These are phyloP conservation scores for Crithidia brevicula DNA, from an alignment of 208 protist species.

Conservation along the genomic window DNA sequence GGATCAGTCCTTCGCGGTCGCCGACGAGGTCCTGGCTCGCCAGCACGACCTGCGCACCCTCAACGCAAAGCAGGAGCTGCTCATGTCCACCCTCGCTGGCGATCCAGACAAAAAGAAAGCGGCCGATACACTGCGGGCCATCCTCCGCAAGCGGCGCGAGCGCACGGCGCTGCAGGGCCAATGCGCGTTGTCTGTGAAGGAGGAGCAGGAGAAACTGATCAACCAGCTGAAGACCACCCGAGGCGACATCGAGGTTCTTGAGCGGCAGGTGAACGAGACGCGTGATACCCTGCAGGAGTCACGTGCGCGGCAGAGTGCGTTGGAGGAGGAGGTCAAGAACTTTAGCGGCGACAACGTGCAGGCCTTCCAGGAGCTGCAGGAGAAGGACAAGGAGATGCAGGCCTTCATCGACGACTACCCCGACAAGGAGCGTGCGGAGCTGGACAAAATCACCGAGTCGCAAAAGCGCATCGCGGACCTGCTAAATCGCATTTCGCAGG, in stretches of 20 bases:
- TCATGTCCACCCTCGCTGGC: slow-evolving; percentile 74
- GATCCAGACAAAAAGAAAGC: slow-evolving; percentile 83
- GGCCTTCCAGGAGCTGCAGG: slow-evolving; percentile 84
- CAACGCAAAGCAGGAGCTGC: slow-evolving; percentile 81
- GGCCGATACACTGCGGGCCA: slow-evolving; percentile 66
- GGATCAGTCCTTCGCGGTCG: slow-evolving; percentile 75
- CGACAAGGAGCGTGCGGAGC: slow-evolving; percentile 71
- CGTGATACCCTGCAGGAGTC: slow-evolving; percentile 80
- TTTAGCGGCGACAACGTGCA: slow-evolving; percentile 89
- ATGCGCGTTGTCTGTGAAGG: slow-evolving; percentile 82
- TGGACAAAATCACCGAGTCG: slow-evolving; percentile 54
- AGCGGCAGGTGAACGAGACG: slow-evolving; percentile 81
- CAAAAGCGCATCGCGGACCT: slow-evolving; percentile 72
- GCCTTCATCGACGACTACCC: slow-evolving; percentile 89
- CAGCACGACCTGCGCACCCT: slow-evolving; percentile 86
- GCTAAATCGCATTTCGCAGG: slow-evolving; percentile 83
- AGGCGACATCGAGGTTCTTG: slow-evolving; percentile 84
- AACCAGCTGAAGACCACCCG: slow-evolving; percentile 79
- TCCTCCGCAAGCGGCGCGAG: slow-evolving; percentile 78
- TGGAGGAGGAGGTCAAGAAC: slow-evolving; percentile 86
- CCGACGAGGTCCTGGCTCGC: slow-evolving; percentile 77
- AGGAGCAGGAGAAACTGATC: slow-evolving; percentile 85
- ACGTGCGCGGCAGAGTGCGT: slow-evolving; percentile 54
- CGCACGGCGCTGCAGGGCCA: slow-evolving; percentile 73
- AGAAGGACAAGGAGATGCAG: slow-evolving; percentile 88